Base-by-base conservation (phyloP, 2,329 filamentous ascomycete species). In the Aureobasidium sp. region DNA sequence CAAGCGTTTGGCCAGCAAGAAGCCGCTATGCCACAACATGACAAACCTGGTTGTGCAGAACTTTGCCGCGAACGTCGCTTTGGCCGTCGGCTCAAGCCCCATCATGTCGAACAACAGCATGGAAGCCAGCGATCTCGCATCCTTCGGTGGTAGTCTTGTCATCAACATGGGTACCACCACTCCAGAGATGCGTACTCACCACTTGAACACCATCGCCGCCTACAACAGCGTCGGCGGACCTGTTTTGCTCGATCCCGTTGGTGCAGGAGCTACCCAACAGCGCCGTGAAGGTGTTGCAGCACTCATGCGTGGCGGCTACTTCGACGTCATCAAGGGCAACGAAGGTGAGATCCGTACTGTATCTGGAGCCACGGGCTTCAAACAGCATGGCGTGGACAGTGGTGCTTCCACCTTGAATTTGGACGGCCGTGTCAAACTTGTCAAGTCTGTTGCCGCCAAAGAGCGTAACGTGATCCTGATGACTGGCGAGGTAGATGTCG, bases 11-110 rank as follows among this genome's bases (percentile, higher is more conserved):
- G 82, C 82, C 5, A 71, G 77, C 2, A 78, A 75, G 45, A 86
- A 82, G 60, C 91, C 92, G 0, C 79, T 97, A 23, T 88, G 88
- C 54, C 93, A 97, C 75, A 96, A 96, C 75, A 97, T 97, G 90
- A 97, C 94, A 57, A 97, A 97, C 71, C 80, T 92, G 57, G 93
- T 97, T 0, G 93, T 96, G 23, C 91, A 96, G 69, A 96, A 96
- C 75, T 89, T 97, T 68, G 89, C 92, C 17, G 93, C 94, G 57
- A 96, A 95, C 69, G 87, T 96, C 3, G 90, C 90, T 40, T 81
- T 96, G 17, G 84, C 87, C 35, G 81, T 95, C 21, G 93, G 93
- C 37, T 88, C 89, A 13, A 94, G 88, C 21, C 93, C 93, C 40
- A 96, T 96, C 73, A 97, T 97, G 93, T 86, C 91, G 8, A 92